Evolutionary conservation across 345 rosid species (phyloP).

Genomic region (Jatropha curcas): DNA sequence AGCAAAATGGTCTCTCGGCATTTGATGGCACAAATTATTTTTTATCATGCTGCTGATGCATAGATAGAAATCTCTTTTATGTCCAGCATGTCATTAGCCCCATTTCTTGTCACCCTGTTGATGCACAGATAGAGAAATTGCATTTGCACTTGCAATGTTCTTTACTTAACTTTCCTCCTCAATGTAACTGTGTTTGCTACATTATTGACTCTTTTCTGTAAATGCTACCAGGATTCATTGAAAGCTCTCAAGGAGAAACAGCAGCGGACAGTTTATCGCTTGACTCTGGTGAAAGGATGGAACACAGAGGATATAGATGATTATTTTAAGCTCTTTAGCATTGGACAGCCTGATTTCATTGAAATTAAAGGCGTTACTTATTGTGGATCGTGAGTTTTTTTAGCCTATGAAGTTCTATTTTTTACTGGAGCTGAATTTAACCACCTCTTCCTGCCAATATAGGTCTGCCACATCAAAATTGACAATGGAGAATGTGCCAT

Average conservation of each 20-base stretch:
- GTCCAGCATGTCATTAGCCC: background rate
- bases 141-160: background rate
- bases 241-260: constrained; percentile 73
- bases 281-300: constrained; percentile 97
- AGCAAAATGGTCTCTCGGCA: background rate
- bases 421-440: background rate
- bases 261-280: constrained; percentile 88
- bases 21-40: background rate
- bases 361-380: constrained; percentile 98
- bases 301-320: constrained; percentile 89
- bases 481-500: constrained; percentile 97
- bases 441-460: background rate
- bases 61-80: background rate
- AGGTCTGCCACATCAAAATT: constrained; percentile 94
- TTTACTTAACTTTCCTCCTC: background rate
- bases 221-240: constrained; percentile 67
- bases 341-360: constrained; percentile 90
- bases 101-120: background rate
- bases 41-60: too few species aligned
- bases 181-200: background rate
- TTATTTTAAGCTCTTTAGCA: constrained; percentile 74
- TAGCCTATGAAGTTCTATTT: background rate
- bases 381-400: constrained; percentile 77
- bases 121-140: background rate
- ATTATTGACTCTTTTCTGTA: background rate